Evolutionary conservation across 2,329 filamentous ascomycete genomes (phyloP).

Genomic region (Botrytis galanthina): DNA sequence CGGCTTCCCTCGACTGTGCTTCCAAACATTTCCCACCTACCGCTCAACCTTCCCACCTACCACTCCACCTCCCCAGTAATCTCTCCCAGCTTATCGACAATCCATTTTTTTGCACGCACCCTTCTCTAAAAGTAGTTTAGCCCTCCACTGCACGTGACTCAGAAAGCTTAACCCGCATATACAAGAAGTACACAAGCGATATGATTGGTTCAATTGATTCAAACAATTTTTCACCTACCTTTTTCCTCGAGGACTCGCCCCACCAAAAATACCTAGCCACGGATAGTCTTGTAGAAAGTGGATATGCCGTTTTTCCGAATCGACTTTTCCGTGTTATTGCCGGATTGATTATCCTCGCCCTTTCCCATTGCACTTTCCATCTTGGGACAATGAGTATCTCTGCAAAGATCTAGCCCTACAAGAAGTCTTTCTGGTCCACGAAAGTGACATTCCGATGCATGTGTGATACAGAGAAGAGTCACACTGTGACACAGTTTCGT

Average conservation of each 20-base stretch:
- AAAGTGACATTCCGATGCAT: neutral
- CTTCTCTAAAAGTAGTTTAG: neutral
- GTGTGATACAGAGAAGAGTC: neutral
- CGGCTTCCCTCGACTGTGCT: neutral
- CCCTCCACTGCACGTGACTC: accelerated
- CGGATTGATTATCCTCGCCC: neutral
- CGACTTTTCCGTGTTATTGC: neutral
- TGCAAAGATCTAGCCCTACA: neutral
- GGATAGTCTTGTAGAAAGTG: neutral
- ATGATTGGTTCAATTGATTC: neutral
- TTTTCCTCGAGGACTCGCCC: neutral
- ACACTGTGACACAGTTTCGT: neutral
- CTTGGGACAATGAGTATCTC: neutral
- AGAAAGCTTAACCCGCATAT: neutral
- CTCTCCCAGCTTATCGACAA: too few relatives aligned
- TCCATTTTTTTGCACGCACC: too few relatives aligned
- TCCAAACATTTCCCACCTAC: neutral
- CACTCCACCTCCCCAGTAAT: too few relatives aligned
- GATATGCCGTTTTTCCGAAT: neutral
- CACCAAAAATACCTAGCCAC: neutral
- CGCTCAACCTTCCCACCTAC: too few relatives aligned
- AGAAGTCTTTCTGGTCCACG: neutral
- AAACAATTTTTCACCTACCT: too few relatives aligned
- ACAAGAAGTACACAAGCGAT: accelerated
- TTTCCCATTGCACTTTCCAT: neutral